Percentiles rank a stretch among this genome's conserved stretches.
Evolutionary conservation across 192 early-diverging fungal species (phyloP).

Genomic region (Funneliformis geosporum): DNA sequence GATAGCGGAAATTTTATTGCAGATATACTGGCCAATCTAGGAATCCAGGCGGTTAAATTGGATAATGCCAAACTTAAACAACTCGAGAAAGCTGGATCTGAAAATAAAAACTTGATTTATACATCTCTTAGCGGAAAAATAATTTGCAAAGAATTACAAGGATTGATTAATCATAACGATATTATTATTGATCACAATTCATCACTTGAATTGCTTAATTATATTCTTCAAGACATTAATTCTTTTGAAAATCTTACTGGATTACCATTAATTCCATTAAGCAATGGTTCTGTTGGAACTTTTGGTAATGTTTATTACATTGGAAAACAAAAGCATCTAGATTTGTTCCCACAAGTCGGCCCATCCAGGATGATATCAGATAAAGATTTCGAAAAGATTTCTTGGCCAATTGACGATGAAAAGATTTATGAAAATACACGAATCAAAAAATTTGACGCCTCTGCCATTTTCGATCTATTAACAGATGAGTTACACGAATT

Average conservation of each 20-base stretch:
- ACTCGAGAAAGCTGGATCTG: neutral
- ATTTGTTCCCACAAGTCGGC: neutral
- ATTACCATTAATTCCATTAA: neutral
- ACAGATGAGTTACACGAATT: too few relatives aligned
- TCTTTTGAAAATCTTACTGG: neutral
- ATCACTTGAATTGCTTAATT: neutral
- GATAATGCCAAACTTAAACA: neutral
- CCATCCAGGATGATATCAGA: neutral
- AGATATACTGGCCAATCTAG: neutral
- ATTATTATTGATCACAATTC: neutral
- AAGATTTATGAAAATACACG: neutral
- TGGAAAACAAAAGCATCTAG: neutral
- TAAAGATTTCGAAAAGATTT: neutral
- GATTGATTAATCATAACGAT: too few relatives aligned
- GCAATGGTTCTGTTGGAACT: neutral
- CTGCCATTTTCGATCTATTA: neutral
- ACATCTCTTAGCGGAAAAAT: neutral
- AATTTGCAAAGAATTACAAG: neutral
- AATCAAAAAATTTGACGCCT: neutral
- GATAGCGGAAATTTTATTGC: neutral
- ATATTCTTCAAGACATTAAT: neutral
- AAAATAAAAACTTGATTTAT: neutral
- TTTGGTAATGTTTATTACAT: constrained; percentile 1
- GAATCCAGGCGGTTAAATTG: neutral
- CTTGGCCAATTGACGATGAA: neutral